A percentile compares a stretch with the other conserved stretches of the same genome.
Conservation (phyloP, 352 stramenopile species). For the Aphanomyces invadans region DNA sequence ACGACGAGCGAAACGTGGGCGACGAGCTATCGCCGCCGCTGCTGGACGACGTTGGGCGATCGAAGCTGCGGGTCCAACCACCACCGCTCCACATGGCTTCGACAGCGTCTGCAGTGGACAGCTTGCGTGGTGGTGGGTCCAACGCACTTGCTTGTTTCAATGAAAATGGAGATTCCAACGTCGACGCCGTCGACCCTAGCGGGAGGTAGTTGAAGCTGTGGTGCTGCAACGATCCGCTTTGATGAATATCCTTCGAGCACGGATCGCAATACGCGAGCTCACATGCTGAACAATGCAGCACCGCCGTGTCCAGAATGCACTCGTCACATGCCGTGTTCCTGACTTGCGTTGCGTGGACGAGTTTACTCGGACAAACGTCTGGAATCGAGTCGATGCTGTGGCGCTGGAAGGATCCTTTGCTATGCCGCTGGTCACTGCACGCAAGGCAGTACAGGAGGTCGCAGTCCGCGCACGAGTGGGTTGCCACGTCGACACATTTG, state of each 20-base stretch:
- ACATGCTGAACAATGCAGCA: slow-evolving; percentile 39
- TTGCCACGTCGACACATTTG: slow-evolving; percentile 26
- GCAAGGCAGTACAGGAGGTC: slow-evolving; percentile 33
- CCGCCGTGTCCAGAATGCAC: slow-evolving; percentile 29
- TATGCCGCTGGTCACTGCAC: slow-evolving; percentile 32
- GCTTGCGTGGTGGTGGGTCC: too few relatives aligned
- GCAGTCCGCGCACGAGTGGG: slow-evolving; percentile 29
- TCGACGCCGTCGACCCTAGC: slow-evolving; percentile 16
- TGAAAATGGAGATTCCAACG: background rate
- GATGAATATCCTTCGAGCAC: slow-evolving; percentile 37
- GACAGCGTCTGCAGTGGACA: too few relatives aligned
- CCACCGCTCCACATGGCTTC: too few relatives aligned
- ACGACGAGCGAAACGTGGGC: background rate
- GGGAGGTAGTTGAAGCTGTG: slow-evolving; percentile 27
- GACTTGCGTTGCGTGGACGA: too few relatives aligned
- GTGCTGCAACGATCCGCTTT: slow-evolving; percentile 35
- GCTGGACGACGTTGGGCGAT: too few relatives aligned
- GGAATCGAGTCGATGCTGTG: too few relatives aligned
- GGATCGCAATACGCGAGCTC: slow-evolving; percentile 39
- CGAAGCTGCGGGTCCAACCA: too few relatives aligned
- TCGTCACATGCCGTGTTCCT: slow-evolving; percentile 44
- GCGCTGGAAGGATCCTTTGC: slow-evolving; percentile 34
- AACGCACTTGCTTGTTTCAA: too few relatives aligned
- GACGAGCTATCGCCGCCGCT: too few relatives aligned
- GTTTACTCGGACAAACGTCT: too few relatives aligned